Base-by-base conservation (phyloP, 192 early-diverging fungal species). In the Backusella mclennaniae region DNA sequence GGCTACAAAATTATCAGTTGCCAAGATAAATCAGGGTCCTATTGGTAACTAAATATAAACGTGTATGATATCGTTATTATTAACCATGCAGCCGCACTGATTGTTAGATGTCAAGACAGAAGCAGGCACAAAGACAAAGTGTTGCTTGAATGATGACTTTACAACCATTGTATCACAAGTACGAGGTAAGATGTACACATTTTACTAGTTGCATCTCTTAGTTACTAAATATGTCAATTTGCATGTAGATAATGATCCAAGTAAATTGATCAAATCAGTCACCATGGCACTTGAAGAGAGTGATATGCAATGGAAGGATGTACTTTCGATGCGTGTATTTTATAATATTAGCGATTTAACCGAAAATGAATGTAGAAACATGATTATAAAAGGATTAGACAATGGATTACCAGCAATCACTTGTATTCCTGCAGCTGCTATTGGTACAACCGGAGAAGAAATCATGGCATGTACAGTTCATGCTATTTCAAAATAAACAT, bases 241-340 rank as follows among this genome's bases (percentile, higher is more conserved):
- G 9, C 39, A 26, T 39, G 38, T 44, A 23, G 42, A 49, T 17
- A 11, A 71, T 12, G 4, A 2, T 3, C 8, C 42, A 49, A 19
- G 39, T 49, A 41, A 33, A 49, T 6, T 71, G 42, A 71, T 71
- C 26, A 17, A 19, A 29, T 26, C 70, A 2, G 44, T 49, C 31
- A 44, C 41, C 9, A 29, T 35, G 7, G 70, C 39, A 31, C 29
- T 71, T 11, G 29, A 33, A 15, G 42, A 71, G 21, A 46, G 42
- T 71, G n/a, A 49, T 19, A 71, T 33, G 26, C 17, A 33, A 1
- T 71, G 70, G 70, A 71, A 44, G 15, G 14, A 49, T 17, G 44
- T 71, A 44, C 42, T 71, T 2, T 71, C 70, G 1, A 41, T 71
- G 26, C 70, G 70, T 49, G 39, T 71, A 31, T 71, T 49, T 71